Conservation (phyloP, 306 rosid species). For the Vicia villosa region DNA sequence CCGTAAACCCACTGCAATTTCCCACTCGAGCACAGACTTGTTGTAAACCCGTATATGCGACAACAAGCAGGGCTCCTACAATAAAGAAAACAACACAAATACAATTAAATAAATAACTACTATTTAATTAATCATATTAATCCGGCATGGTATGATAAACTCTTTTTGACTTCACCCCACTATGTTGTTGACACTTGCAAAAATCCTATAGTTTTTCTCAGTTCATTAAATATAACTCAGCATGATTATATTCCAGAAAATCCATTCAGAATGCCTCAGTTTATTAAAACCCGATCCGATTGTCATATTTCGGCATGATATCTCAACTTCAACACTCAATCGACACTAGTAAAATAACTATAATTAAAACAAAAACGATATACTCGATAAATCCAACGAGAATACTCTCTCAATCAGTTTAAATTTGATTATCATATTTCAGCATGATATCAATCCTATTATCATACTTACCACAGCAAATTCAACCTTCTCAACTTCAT, state of each 20-base stretch:
- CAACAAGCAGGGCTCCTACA: conserved; percentile 82
- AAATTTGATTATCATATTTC: neutral
- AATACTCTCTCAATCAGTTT: neutral
- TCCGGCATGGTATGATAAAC: neutral
- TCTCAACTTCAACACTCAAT: neutral
- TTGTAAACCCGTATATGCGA: conserved; percentile 89
- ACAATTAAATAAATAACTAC: neutral
- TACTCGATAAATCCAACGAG: neutral
- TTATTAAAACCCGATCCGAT: neutral
- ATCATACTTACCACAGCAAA: neutral
- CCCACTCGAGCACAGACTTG: conserved; percentile 97
- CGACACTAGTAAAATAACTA: neutral
- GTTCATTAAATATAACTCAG: neutral
- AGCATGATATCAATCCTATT: neutral
- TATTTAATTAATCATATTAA: neutral
- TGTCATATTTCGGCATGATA: neutral
- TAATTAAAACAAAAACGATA: neutral
- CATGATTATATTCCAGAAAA: neutral
- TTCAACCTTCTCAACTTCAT: neutral
- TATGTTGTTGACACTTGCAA: neutral
- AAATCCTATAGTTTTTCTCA: neutral
- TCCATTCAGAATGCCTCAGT: neutral
- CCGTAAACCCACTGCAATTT: conserved; percentile 87
- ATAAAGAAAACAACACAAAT: conserved; percentile 9
- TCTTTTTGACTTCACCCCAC: neutral